phyloP scores from a whole-genome alignment of 2,329 filamentous ascomycete genomes.

The Colletotrichum paranaense region DNA sequence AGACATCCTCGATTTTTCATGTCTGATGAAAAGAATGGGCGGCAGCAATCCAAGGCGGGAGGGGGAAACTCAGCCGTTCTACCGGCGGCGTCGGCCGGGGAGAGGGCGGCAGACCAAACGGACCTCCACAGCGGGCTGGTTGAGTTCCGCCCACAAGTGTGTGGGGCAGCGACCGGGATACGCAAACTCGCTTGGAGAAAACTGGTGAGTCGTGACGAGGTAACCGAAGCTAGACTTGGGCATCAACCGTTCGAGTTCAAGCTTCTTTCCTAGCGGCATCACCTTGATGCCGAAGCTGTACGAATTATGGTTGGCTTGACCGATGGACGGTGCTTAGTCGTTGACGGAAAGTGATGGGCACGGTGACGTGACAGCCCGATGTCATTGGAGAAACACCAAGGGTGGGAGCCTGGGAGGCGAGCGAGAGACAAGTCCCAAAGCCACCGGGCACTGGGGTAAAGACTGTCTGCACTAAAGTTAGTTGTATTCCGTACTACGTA shows the following conservation, averaged over 20 bases:
- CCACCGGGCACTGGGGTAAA: not conserved
- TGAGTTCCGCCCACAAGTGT: slow-evolving; percentile 22
- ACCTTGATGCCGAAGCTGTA: not conserved
- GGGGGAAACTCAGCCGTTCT: slow-evolving; percentile 29
- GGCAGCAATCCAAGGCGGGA: slow-evolving; percentile 14
- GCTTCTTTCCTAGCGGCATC: slow-evolving; percentile 31
- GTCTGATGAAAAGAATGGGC: slow-evolving; percentile 9
- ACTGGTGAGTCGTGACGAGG: not conserved
- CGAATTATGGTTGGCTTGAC: not conserved
- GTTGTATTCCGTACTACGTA: not conserved
- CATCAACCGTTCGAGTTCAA: slow-evolving; percentile 19
- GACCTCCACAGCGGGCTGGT: slow-evolving; percentile 33
- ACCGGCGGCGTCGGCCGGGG: slow-evolving; percentile 21
- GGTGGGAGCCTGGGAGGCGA: not conserved
- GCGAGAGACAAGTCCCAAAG: slow-evolving; percentile 5
- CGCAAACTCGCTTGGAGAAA: not conserved
- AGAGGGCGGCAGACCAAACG: slow-evolving; percentile 30
- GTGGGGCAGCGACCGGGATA: slow-evolving; percentile 25
- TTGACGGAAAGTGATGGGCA: slow-evolving; percentile 9
- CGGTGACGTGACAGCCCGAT: slow-evolving; percentile 24
- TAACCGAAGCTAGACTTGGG: not conserved
- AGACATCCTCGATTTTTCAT: slow-evolving; percentile 22
- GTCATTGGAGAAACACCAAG: slow-evolving; percentile 22
- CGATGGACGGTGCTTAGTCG: slow-evolving; percentile 4
- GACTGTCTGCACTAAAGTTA: no score